Evolutionary conservation across 2,329 filamentous ascomycete species (phyloP).

Genomic region (Graphilbum sp.): DNA sequence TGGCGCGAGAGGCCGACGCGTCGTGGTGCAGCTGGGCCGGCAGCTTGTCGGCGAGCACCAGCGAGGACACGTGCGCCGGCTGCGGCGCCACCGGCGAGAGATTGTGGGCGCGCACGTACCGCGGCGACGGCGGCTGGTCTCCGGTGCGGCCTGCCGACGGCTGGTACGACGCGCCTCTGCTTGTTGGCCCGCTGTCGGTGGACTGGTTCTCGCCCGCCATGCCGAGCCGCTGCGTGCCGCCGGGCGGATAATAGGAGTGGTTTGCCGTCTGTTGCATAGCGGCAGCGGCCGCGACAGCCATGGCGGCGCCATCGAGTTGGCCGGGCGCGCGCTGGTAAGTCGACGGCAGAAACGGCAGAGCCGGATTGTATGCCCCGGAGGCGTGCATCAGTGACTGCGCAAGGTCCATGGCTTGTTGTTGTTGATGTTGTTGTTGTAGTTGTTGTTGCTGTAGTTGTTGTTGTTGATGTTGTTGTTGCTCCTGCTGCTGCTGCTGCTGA

Average conservation of each 20-base stretch:
- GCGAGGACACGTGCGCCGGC: slow-evolving; percentile 49
- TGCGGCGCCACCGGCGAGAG: slow-evolving; percentile 59
- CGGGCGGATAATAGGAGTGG: background rate
- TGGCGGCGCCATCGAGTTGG: background rate
- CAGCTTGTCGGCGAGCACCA: slow-evolving; percentile 19
- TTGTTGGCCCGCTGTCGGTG: no score
- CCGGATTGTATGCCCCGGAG: background rate
- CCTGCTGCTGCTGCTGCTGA: slow-evolving; percentile 1
- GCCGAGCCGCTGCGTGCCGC: no score
- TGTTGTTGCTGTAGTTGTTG: slow-evolving; percentile 18
- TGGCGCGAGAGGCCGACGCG: slow-evolving; percentile 11
- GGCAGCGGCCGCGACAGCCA: background rate
- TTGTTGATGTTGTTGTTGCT: background rate
- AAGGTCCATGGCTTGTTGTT: background rate
- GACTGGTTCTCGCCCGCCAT: no score
- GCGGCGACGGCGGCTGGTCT: slow-evolving; percentile 19
- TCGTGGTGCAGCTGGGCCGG: background rate
- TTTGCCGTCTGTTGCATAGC: background rate
- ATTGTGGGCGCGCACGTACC: slow-evolving; percentile 54
- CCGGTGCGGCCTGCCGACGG: background rate
- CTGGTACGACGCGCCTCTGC: no score
- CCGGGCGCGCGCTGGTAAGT: background rate
- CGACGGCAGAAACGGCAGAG: background rate
- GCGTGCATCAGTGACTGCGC: background rate
- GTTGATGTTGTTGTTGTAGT: slow-evolving; percentile 7